Conservation (phyloP, 2,329 filamentous ascomycete genomes). For the Colletotrichum chrysophilum region DNA sequence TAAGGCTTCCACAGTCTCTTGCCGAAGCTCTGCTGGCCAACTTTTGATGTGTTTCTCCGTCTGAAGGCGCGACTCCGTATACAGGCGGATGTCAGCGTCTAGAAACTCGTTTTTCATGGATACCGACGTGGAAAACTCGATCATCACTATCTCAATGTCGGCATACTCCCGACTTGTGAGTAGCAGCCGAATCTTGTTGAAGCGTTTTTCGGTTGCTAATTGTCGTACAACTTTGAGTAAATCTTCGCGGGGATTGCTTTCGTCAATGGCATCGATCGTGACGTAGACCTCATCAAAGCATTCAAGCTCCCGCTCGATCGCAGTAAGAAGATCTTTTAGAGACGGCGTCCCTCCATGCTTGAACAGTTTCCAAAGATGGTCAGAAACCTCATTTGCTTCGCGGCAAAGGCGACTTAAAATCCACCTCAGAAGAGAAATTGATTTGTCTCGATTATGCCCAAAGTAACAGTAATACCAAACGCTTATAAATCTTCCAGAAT, state of each 20-base stretch:
- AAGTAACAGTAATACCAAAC: not conserved
- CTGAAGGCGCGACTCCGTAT: accelerated
- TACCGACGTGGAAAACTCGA: not conserved
- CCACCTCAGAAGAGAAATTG: not conserved
- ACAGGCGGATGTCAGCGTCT: not conserved
- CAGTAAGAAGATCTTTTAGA: accelerated
- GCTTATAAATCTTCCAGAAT: accelerated
- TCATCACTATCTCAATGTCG: not conserved
- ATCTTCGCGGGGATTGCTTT: not conserved
- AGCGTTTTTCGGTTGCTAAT: not conserved
- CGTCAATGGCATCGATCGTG: not conserved
- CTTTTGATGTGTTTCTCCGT: accelerated
- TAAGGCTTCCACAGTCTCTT: not conserved
- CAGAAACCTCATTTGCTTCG: accelerated
- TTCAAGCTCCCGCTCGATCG: not conserved
- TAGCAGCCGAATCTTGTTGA: not conserved
- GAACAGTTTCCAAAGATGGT: not conserved
- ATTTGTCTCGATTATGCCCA: not conserved
- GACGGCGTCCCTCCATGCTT: not conserved
- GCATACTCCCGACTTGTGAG: not conserved
- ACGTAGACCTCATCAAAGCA: accelerated
- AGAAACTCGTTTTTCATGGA: not conserved
- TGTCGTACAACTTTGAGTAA: not conserved
- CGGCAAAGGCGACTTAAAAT: not conserved
- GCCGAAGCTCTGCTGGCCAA: not conserved